Base-by-base conservation (phyloP, 257 asterid genomes). In the Salvia rosmarinus region DNA sequence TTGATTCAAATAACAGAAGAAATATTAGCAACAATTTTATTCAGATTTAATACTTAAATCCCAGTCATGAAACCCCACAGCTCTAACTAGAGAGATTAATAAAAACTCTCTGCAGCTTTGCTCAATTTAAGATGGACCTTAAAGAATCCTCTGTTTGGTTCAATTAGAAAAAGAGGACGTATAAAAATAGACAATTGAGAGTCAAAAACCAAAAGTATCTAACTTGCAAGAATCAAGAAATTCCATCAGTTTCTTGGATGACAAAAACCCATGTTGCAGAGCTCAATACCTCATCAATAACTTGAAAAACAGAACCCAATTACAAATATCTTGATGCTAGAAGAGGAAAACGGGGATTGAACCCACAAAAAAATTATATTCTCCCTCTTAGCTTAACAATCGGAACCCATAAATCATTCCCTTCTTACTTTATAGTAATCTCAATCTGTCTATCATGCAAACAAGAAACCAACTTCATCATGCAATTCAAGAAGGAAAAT, bases 401-500 rank as follows among this genome's bases (percentile, higher is more conserved):
- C 2, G 69, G 39, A 78, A 58, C 81, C 76, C 67, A 37, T 11
- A 74, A 50, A 62, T 19, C 68, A 63, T n/a, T 17, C 56, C 61
- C 50, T 32, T 51, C 37, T 47, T 17, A 54, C 50, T 20, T n/a
- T 2, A 13, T 39, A 61, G 9, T 52, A 54, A 9, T 37, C 28
- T 11, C 42, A 56, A 65, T 32, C 37, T 35, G 44, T 49, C 40
- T 58, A 70, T 49, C 54, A 50, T 14, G 58, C 42, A 35, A 37
- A 37, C 59, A 66, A 30, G 6, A 51, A 17, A 70, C 37, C 39
- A 52, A 14, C 14, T 14, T 55, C 49, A 70, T 64, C 65, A 60
- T 39, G 62, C 35, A 35, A 25, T 62, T 32, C 58, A 73, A 51
- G 5, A n/a, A n/a, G n/a, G n/a, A 51, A 32, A 74, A 25, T 37